Base-by-base conservation (phyloP, 1,284 basidiomycete genomes). In the Neolentinus lepideus region DNA sequence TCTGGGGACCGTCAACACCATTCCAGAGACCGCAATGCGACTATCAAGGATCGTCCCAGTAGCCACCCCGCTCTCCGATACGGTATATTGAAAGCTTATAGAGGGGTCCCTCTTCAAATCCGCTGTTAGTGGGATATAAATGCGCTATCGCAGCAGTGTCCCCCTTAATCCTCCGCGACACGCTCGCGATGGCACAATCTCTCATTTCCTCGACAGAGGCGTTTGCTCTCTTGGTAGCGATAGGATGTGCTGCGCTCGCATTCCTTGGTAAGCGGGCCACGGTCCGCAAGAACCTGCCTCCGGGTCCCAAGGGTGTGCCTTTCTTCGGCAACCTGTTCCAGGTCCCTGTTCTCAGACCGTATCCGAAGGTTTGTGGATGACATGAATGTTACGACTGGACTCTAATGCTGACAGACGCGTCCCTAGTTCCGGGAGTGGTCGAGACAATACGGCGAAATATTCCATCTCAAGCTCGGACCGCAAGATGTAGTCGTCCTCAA, bases 401-500 rank as follows among this genome's bases (percentile, higher is more conserved):
- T 57, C 19, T 24, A 11, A 45, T 47, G 1, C 22, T n/a, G 19
- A 24, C 9, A 35, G 31, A 3, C 19, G 12, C 12, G 22, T 25
- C 11, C 22, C 4, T 50, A 67, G 67, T 65, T 67, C 54, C 58
- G 59, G 2, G 58, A 64, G 58, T 69, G 68, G 68, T 63, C 66
- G 0, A 58, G 59, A 56, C 48, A 64, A 57, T 69, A 69, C 56
- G 68, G 69, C 4, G 50, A 59, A 24, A 62, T 69, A 12, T 67
- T 60, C 53, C 62, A 61, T 46, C 55, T 67, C 3, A 59, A 61
- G 19, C 54, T 67, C 26, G 70, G 70, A 31, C 58, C 62, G 9
- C 63, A 64, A 35, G 58, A 68, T 45, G 57, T 70, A 14, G 62
- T 71, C 53, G 66, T 71, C 22, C 61, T 73, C 27, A 71, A 69